A percentile compares a stretch with the other conserved stretches of the same genome.
These are phyloP conservation scores for Claviceps spartinae DNA, from an alignment of 2,329 filamentous ascomycete genomes.

Conservation along the genomic window DNA sequence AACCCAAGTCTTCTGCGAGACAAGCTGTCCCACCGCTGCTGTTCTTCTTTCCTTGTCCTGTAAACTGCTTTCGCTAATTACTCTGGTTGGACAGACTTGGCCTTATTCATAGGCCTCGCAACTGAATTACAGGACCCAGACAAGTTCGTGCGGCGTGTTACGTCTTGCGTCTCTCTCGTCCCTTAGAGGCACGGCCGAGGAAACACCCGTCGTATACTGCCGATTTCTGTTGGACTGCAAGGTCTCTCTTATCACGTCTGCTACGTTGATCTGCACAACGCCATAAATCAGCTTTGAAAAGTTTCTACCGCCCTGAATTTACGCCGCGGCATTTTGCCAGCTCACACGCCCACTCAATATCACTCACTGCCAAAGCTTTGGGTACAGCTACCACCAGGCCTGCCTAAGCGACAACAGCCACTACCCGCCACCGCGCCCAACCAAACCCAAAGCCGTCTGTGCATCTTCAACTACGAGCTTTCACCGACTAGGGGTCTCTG, in stretches of 20 bases:
- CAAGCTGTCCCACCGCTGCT: conserved; percentile 3
- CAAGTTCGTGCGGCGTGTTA: not conserved
- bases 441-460: conserved; percentile 24
- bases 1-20: not conserved
- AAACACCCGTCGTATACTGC: not conserved
- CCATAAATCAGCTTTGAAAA: conserved; percentile 39
- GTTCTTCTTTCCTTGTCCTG: conserved; percentile 16
- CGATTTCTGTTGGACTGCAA: not conserved
- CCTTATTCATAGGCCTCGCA: conserved; percentile 12
- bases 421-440: conserved; percentile 30
- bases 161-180: conserved; percentile 2
- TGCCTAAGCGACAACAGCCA: conserved; percentile 21
- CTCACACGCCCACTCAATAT: conserved; percentile 39
- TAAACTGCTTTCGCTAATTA: conserved; percentile 21
- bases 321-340: conserved; percentile 40
- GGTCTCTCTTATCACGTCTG: not conserved
- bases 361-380: conserved; percentile 45
- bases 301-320: conserved; percentile 14
- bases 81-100: conserved; percentile 21
- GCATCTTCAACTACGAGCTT: conserved; percentile 19
- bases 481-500: conserved; percentile 13
- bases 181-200: not conserved
- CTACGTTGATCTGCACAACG: conserved; percentile 46
- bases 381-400: conserved; percentile 25
- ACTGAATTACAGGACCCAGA: conserved; percentile 12